Percentiles rank a stretch among this genome's conserved stretches.
These are phyloP conservation scores for Blastocystis sp. DNA, from an alignment of 352 stramenopile species.

Conservation along the genomic window DNA sequence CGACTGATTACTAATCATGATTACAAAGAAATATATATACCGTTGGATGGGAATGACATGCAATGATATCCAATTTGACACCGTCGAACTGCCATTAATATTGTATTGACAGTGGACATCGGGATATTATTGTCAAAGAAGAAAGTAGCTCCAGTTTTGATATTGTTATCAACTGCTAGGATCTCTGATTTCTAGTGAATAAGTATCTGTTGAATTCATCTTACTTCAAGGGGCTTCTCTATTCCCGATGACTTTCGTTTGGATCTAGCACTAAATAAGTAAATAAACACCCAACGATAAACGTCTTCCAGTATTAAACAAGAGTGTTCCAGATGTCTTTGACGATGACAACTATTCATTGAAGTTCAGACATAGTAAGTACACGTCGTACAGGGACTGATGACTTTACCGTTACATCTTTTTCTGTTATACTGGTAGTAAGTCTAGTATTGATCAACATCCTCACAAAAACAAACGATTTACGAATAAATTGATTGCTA, in stretches of 20 bases:
- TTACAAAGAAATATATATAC: too few relatives aligned
- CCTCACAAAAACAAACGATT: neutral
- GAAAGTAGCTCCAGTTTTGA: constrained; percentile 10
- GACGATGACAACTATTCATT: neutral
- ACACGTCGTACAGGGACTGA: neutral
- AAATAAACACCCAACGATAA: neutral
- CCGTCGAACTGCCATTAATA: constrained; percentile 35
- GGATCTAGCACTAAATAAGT: neutral
- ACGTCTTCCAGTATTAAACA: constrained; percentile 20
- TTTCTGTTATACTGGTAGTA: neutral
- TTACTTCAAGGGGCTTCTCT: neutral
- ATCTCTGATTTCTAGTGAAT: neutral
- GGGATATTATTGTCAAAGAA: neutral
- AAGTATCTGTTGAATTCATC: neutral
- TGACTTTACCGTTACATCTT: neutral
- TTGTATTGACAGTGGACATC: neutral
- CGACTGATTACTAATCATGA: neutral
- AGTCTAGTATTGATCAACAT: neutral
- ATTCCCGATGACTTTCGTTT: neutral
- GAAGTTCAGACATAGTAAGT: neutral
- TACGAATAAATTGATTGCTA: neutral
- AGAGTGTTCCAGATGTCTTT: neutral
- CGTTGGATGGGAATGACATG: neutral
- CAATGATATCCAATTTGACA: constrained; percentile 50
- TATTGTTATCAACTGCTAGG: constrained; percentile 48